Evolutionary conservation across 169 alveolate genomes (phyloP), one percentile per base, ranked within the genome.

Genomic region (Plasmodium knowlesi): DNA sequence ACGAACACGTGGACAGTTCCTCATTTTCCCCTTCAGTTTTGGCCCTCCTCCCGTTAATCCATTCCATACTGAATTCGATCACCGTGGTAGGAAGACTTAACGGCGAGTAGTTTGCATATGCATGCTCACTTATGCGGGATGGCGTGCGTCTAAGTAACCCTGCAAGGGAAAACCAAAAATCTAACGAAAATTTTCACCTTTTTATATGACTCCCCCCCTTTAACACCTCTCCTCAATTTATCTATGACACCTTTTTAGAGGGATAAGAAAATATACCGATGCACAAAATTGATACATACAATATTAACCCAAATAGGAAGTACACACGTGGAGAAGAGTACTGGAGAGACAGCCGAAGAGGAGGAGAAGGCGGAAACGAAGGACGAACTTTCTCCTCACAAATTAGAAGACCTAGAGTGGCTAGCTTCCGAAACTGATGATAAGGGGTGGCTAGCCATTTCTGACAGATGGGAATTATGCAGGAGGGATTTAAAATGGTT

Each of bases 391-490:
- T 37, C 28, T 34, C 46, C 94, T 8, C 94, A 88, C 82, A 88
- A 88, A 67, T 79, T 88, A 79, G 83, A 88, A 39, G 94, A 88
- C 72, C 82, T 88, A 78, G 94, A 88, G 34, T 88, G 94, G 94
- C 19, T 88, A 43, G 89, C 90, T 67, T 57, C 82, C 72, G 94
- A 88, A 78, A 88, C 94, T 2, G 82, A 88, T 67, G 94, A 88
- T 88, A 88, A 88, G 72, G 94, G 94, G 10, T 88, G 94, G 94
- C 34, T 88, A 88, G 19, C 94, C 30, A 79, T 88, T 78, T 10
- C 41, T 70, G 94, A 88, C 37, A 88, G 94, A 39, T 88, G 94
- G 94, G 94, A 88, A 88, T 79, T 80, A 34, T 88, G 94, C 70
- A 54, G 39, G 19, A 88, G 43, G 53, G 94, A 88, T 50, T 88